phyloP scores from a whole-genome alignment of 2,329 filamentous ascomycete genomes.

The Cladosporium sp. region DNA sequence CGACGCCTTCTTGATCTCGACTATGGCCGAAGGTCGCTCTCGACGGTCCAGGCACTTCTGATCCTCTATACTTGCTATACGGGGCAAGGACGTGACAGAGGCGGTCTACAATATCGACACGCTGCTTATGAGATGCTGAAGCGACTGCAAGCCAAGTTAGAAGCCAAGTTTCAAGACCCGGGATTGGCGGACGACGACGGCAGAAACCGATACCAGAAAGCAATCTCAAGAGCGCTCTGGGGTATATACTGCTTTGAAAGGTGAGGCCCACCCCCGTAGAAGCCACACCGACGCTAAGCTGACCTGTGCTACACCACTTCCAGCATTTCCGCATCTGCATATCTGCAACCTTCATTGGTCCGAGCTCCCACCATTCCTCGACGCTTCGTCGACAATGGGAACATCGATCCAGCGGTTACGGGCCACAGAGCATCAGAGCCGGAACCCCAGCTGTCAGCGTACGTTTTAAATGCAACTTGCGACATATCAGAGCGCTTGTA shows the following conservation, averaged over 20 bases:
- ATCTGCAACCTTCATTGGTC: conserved; percentile 8
- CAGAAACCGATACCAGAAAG: conserved; percentile 5
- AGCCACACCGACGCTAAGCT: background rate
- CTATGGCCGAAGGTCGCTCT: conserved; percentile 4
- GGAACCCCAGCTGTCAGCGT: conserved; percentile 10
- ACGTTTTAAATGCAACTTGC: conserved; percentile 8
- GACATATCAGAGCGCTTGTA: conserved; percentile 8
- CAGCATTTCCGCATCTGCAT: conserved; percentile 11
- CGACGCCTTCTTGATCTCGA: background rate
- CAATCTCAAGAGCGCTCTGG: conserved; percentile 9
- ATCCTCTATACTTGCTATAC: conserved; percentile 11
- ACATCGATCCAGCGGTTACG: conserved; percentile 10
- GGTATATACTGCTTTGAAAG: conserved; percentile 12
- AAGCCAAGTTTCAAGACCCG: conserved; percentile 1
- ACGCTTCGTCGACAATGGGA: conserved; percentile 8
- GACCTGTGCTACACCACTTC: background rate
- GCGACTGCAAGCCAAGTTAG: conserved; percentile 6
- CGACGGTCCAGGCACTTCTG: conserved; percentile 5
- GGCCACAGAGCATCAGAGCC: conserved; percentile 6
- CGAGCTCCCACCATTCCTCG: conserved; percentile 5
- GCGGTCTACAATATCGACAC: conserved; percentile 10
- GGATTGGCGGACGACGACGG: conserved; percentile 3
- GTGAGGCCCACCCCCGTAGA: background rate
- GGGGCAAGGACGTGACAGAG: conserved; percentile 10
- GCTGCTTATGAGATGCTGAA: conserved; percentile 11